phyloP scores from a whole-genome alignment of 1,284 basidiomycete species.

The Malassezia brasiliensis region DNA sequence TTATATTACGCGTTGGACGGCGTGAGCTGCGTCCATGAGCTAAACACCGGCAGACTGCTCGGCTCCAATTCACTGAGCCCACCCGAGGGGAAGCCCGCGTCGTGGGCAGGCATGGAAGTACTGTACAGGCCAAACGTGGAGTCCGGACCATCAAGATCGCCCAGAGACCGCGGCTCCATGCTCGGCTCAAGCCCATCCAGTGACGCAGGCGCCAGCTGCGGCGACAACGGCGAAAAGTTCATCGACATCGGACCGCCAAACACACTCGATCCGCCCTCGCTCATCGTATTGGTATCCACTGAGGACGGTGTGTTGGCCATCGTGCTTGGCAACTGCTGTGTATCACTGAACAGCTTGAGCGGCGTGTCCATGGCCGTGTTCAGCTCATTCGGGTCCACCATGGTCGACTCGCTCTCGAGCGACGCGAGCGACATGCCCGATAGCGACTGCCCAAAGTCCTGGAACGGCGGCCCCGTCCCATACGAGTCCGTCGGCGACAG shows the following conservation, averaged over 20 bases:
- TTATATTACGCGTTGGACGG: neutral
- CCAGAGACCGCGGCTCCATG: neutral
- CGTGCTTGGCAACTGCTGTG: conserved; percentile 1
- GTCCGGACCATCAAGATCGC: neutral
- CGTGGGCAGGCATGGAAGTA: conserved; percentile 9
- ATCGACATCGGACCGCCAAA: neutral
- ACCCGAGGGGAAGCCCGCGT: neutral
- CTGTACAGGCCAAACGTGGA: conserved; percentile 8
- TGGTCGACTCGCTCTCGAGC: neutral
- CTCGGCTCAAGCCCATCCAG: conserved; percentile 8
- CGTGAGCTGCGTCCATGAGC: conserved; percentile 13
- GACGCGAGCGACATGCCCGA: neutral
- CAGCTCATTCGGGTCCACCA: conserved; percentile 5
- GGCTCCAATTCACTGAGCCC: conserved; percentile 8
- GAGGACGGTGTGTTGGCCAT: conserved; percentile 8
- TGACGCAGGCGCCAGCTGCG: conserved; percentile 12
- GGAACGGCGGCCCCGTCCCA: neutral
- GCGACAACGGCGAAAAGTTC: conserved; percentile 13
- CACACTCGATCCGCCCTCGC: conserved; percentile 1
- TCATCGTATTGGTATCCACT: conserved; percentile 7
- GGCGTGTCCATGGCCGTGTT: conserved; percentile 13
- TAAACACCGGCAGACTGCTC: conserved; percentile 13
- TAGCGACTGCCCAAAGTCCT: neutral
- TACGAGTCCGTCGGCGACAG: neutral
- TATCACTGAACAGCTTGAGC: conserved; percentile 17